Evolutionary conservation across 2,329 filamentous ascomycete species (phyloP).

Genomic region (Colletotrichum lupini): DNA sequence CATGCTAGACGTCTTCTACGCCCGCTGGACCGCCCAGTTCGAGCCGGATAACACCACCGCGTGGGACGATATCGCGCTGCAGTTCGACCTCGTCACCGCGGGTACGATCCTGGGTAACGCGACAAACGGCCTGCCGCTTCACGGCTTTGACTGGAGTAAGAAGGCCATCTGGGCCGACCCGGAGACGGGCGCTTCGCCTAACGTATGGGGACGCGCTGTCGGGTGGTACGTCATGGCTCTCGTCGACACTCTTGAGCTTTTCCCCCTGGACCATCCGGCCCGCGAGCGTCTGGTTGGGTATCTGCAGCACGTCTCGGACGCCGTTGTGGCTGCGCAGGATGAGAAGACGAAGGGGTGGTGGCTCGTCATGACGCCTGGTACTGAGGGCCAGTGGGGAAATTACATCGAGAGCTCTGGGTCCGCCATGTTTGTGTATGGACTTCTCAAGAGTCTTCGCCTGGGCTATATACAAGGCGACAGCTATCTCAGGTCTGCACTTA

Average conservation of each 20-base stretch:
- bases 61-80: constrained; percentile 55
- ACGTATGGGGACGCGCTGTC: constrained; percentile 62
- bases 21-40: constrained; percentile 43
- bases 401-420: constrained; percentile 51
- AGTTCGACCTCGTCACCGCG: constrained; percentile 53
- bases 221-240: constrained; percentile 52
- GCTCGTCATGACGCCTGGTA: constrained; percentile 48
- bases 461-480: constrained; percentile 43
- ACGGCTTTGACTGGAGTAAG: constrained; percentile 62
- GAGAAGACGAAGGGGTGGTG: constrained; percentile 49
- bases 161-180: constrained; percentile 60
- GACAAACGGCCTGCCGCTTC: constrained; percentile 55
- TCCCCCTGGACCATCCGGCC: constrained; percentile 48
- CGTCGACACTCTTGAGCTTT: constrained; percentile 58
- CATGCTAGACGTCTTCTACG: constrained; percentile 50
- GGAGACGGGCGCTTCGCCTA: constrained; percentile 57
- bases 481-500: constrained; percentile 52
- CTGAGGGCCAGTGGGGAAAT: constrained; percentile 46
- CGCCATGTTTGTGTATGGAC: constrained; percentile 50
- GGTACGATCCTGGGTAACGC: constrained; percentile 50
- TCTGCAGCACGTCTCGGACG: constrained; percentile 53
- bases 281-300: constrained; percentile 51
- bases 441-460: constrained; percentile 48
- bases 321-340: constrained; percentile 55
- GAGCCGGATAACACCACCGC: constrained; percentile 42